Percentiles rank a stretch among this genome's conserved stretches.
Evolutionary conservation across 148 eudicot species (phyloP).

Genomic region (Drosera capensis): DNA sequence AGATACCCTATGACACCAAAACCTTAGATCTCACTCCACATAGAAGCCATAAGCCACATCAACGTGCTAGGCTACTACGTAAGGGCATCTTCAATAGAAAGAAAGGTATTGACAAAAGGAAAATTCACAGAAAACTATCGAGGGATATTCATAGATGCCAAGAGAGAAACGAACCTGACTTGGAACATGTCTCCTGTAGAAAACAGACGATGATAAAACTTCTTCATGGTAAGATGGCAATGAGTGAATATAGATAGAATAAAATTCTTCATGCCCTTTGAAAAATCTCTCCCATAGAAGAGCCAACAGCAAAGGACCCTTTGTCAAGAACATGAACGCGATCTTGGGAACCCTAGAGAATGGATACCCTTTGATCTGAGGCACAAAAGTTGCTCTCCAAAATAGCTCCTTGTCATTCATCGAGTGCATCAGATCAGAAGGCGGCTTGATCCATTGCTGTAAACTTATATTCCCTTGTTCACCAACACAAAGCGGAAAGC

Average conservation of each 20-base stretch:
- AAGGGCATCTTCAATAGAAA: no score
- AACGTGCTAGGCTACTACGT: no score
- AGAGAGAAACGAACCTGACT: conserved; percentile 51
- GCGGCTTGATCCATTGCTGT: conserved; percentile 45
- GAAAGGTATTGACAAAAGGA: neutral
- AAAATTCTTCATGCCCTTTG: conserved; percentile 45
- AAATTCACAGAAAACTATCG: no score
- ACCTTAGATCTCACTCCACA: no score
- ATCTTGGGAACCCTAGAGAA: conserved; percentile 58
- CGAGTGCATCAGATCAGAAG: conserved; percentile 56
- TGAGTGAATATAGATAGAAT: conserved; percentile 73
- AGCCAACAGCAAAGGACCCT: conserved; percentile 87
- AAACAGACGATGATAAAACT: conserved; percentile 54
- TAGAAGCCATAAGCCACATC: no score
- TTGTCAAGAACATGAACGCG: conserved; percentile 93
- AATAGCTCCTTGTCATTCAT: conserved; percentile 72
- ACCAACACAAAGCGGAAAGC: conserved; percentile 33
- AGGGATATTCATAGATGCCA: neutral
- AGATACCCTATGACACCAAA: no score
- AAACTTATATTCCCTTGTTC: conserved; percentile 27
- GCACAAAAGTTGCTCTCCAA: conserved; percentile 65
- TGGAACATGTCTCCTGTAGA: conserved; percentile 62
- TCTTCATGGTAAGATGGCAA: conserved; percentile 43
- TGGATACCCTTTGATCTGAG: conserved; percentile 50
- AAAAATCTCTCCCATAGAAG: conserved; percentile 95